Evolutionary conservation across 192 early-diverging fungal genomes (phyloP).

Genomic region (Backusella liffmaniae): DNA sequence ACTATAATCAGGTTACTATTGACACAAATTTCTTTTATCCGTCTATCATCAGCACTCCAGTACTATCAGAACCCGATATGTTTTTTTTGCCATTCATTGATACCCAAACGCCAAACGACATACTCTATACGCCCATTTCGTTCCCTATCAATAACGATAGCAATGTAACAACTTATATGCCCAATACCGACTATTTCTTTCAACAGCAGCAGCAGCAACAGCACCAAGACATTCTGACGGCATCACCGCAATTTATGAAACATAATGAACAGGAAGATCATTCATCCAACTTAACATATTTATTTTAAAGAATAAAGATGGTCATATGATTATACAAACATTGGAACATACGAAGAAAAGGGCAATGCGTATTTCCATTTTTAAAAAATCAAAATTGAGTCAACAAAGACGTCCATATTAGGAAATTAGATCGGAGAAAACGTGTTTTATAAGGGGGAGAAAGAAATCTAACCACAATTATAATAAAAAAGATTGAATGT

Average conservation of each 20-base stretch:
- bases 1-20: background rate
- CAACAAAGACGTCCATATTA: background rate
- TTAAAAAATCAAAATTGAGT: background rate
- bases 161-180: background rate
- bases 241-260: background rate
- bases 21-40: background rate
- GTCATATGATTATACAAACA: background rate
- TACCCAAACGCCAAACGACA: background rate
- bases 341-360: background rate
- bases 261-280: background rate
- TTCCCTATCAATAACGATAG: background rate
- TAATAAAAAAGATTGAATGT: slow-evolving; percentile 1
- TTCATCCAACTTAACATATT: background rate
- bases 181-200: background rate
- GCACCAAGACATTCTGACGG: background rate
- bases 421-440: slow-evolving; percentile 1
- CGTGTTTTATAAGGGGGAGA: background rate
- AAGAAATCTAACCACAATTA: background rate
- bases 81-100: background rate
- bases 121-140: background rate
- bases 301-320: background rate
- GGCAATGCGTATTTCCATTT: background rate
- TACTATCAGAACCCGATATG: background rate
- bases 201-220: background rate
- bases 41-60: background rate